Base-by-base conservation (phyloP, 805 yeast genomes). In the Metschnikowia similis region DNA sequence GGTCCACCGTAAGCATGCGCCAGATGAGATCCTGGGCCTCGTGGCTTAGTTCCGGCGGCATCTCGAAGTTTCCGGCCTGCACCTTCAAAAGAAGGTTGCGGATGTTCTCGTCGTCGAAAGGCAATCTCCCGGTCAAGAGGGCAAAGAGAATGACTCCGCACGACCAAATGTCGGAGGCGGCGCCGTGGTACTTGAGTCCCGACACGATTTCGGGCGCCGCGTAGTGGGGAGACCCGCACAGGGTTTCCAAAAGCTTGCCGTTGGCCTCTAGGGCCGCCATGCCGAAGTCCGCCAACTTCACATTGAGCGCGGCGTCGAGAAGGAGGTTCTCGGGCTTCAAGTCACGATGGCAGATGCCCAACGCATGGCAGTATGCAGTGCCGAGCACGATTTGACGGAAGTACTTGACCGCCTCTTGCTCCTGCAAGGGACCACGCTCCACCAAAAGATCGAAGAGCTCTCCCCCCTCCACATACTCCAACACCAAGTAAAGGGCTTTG, bases 401-500 rank as follows among this genome's bases (percentile, higher is more conserved):
- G 65, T 85, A 86, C 54, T 78, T 81, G 14, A 86, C 81, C 8
- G 95, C 92, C 62, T 84, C 87, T n/a, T 67, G 64, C 66, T 87
- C 94, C 30, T 81, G 78, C 42, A 87, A 67, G 27, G 85, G 85
- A 5, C 92, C 94, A 54, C 80, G 78, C 56, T 78, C 81, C 6
- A 87, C 89, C 48, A 87, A 70, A 53, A 83, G 76, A 60, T 87
- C 94, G 57, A 87, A 87, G 48, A 87, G 69, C 66, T 87, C 95
- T 51, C 95, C 95, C n/a, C 94, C 92, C 66, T 87, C 91, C 31
- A 87, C 92, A 64, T 86, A 87, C 63, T 87, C 95, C 45, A 87
- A 69, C 13, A 87, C 89, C 56, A 87, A 66, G 60, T 84, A 87
- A 50, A 94, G 75, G 52, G 92, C 96, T 62, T 89, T 89, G 56